phyloP scores from a whole-genome alignment of 2,329 filamentous ascomycete genomes.

The Alternaria sp. region DNA sequence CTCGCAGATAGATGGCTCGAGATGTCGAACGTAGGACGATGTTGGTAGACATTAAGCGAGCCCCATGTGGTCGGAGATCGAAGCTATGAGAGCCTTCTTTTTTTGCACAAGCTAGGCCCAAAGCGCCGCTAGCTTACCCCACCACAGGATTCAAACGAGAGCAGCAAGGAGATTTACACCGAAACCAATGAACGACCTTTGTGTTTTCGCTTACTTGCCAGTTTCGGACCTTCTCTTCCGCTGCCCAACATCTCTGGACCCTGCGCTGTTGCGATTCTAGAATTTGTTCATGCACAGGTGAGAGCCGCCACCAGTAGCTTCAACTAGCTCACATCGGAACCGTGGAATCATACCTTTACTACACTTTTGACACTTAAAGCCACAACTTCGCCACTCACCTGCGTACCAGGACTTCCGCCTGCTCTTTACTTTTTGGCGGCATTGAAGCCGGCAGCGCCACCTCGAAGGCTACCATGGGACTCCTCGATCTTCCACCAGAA shows the following conservation, averaged over 20 bases:
- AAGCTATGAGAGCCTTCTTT: background rate
- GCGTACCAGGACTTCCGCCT: background rate
- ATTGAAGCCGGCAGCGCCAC: background rate
- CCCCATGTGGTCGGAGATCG: background rate
- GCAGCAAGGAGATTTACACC: background rate
- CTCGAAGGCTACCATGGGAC: slow-evolving; percentile 25
- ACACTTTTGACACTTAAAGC: background rate
- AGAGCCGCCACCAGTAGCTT: background rate
- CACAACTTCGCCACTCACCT: too few species aligned
- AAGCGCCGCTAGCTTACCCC: background rate
- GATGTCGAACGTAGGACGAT: background rate
- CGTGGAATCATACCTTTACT: background rate
- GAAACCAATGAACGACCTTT: background rate
- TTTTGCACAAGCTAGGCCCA: background rate
- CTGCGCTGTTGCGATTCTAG: background rate
- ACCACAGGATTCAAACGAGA: background rate
- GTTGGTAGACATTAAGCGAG: background rate
- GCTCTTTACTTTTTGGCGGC: background rate
- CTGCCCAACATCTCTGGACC: background rate
- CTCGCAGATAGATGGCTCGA: too few species aligned
- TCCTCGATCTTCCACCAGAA: slow-evolving; percentile 42
- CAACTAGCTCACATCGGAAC: background rate
- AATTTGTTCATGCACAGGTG: background rate
- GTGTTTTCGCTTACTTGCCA: background rate
- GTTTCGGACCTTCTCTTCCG: background rate